Base-by-base conservation (phyloP, 345 rosid genomes). In the Brassica incana region DNA sequence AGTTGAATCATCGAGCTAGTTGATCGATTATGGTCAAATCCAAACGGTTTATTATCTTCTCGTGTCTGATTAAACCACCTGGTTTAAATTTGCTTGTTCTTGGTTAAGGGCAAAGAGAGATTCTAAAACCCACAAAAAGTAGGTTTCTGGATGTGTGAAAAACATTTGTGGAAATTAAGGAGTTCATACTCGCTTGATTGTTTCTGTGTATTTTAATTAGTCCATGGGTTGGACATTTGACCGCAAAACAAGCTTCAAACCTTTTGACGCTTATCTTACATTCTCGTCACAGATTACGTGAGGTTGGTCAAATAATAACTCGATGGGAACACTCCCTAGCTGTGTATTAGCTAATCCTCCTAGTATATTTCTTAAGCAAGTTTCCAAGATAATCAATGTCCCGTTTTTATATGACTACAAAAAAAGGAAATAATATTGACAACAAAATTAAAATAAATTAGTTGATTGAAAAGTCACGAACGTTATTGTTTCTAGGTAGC, bases 171-270 rank as follows among this genome's bases (percentile, higher is more conserved):
- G 18, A 27, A 69, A 69, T 6, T 35, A 35, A 35, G 25, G 40
- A 50, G 61, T 7, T 29, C 12, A 32, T 52, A 63, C 23, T 70
- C 56, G 18, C 52, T 38, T 33, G 5, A 23, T 69, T 30, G 33
- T 61, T 33, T 32, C 5, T 14, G 38, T 54, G 9, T 50, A 6
- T 64, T 36, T 33, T 30, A 77, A 59, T 67, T 36, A 71, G 45
- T 71, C 43, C 11, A 65, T 33, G 72, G 27, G 73, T 66, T 78
- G 59, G 73, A 58, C 38, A 73, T 60, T 73, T 73, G 82, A 79
- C 75, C 54, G 54, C 6, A 68, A 32, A 15, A 69, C 60, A 69
- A 35, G 71, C 68, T 74, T 79, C 74, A 35, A 74, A 74, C 36
- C 45, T 36, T 48, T 68, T 68, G 78, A 74, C 82, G 43, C 58